Conservation (phyloP, 2,329 filamentous ascomycete species). For the Microcyclospora tardicrescens region DNA sequence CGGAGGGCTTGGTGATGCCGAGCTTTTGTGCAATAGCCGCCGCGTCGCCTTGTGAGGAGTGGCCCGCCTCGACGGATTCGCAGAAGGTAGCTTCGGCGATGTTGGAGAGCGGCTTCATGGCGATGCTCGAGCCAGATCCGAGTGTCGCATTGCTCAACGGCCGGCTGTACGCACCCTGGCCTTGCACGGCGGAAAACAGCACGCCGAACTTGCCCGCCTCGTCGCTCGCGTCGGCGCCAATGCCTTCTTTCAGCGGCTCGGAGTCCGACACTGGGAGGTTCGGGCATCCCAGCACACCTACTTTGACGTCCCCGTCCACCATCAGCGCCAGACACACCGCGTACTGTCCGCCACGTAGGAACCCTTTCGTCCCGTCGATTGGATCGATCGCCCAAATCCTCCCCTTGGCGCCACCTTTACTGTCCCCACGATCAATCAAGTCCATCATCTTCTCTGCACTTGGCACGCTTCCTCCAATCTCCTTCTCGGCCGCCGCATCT, state of each 20-base stretch:
- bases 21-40: slow-evolving; percentile 70
- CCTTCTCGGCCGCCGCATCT: slow-evolving; percentile 49
- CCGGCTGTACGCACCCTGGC: slow-evolving; percentile 67
- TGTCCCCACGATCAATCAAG: slow-evolving; percentile 47
- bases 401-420: slow-evolving; percentile 57
- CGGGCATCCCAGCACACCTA: slow-evolving; percentile 88
- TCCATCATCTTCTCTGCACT: slow-evolving; percentile 51
- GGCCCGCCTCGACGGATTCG: slow-evolving; percentile 86
- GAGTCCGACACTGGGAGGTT: slow-evolving; percentile 84
- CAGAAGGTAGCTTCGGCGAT: slow-evolving; percentile 81
- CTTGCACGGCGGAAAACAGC: slow-evolving; percentile 71
- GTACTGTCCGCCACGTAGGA: slow-evolving; percentile 91
- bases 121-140: slow-evolving; percentile 48
- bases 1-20: slow-evolving; percentile 76
- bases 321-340: slow-evolving; percentile 87
- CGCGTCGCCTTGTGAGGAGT: slow-evolving; percentile 82
- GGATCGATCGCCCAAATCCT: slow-evolving; percentile 95
- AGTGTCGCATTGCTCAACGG: slow-evolving; percentile 49
- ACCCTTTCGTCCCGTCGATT: slow-evolving; percentile 96
- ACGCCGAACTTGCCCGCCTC: slow-evolving; percentile 62
- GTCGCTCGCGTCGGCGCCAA: slow-evolving; percentile 61
- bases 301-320: slow-evolving; percentile 84
- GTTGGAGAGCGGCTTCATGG: slow-evolving; percentile 64
- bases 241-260: slow-evolving; percentile 54
- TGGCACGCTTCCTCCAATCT: slow-evolving; percentile 51